Base-by-base conservation (phyloP, 305 asterid genomes). In the Stenogyne calaminthoides region DNA sequence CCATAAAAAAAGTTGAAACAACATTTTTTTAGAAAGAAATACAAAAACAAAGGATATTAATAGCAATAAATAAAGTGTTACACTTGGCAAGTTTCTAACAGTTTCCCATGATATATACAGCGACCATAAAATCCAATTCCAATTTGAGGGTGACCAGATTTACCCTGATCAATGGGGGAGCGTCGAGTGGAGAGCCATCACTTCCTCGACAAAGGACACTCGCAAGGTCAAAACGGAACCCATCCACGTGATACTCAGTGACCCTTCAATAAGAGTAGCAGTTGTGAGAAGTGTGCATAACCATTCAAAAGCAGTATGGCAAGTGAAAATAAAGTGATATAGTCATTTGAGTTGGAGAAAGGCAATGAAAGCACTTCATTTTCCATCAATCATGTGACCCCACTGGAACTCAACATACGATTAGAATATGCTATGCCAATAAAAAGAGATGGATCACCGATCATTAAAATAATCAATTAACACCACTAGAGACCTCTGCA, bases 181-280 rank as follows among this genome's bases (percentile, higher is more conserved):
- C 86, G 80, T 67, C 74, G 67, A 95, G 89, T 61, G 98, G 99
- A 74, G 97, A 85, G 78, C 99, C 99, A 81, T 95, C 96, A 27
- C 87, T 76, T 83, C 99, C 97, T 72, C 99, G 88, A 82, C 98
- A 95, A 69, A 95, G 98, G 84, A 82, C 91, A 65, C 99, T 92
- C 27, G 99, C 94, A 72, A 95, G 95, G 75, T 95, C 99, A 79
- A 95, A 95, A 75, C 99, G 97, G 82, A 95, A 95, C 58, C 99
- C 99, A 79, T 95, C 99, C 79, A 95, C 92, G 55, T 92, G 99
- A 84, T 92, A 95, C 81, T 92, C 98, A 55, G 70, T 63, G 52
- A 92, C 98, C 99, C 99, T 95, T 82, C 84, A 84, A 40, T 77
- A 69, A 66, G 25, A 56, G 61, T 64, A 34, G 63, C 46, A 74